Conservation (phyloP, 345 rosid genomes). For the Murraya koenigii region DNA sequence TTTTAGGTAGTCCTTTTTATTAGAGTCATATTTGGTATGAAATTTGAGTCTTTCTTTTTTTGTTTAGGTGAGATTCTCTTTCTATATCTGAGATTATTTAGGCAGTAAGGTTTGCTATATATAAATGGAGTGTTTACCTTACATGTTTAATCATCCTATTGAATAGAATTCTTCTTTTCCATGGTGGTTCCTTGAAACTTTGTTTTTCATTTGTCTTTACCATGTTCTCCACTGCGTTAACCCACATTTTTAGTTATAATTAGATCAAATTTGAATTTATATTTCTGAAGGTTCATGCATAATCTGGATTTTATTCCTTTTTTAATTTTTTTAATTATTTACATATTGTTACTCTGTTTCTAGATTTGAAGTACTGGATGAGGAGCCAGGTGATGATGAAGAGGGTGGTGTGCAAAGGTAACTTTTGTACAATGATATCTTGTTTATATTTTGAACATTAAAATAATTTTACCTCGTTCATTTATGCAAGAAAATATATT, state of each 20-base stretch:
- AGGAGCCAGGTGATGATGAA: conserved; percentile 97
- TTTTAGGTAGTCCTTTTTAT: too few species aligned
- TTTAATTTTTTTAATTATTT: background rate
- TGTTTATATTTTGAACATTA: background rate
- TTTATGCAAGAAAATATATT: background rate
- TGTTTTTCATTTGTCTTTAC: too few species aligned
- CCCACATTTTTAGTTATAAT: background rate
- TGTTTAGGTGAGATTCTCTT: too few species aligned
- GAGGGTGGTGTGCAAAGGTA: conserved; percentile 82
- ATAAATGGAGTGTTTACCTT: too few species aligned
- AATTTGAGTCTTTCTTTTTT: too few species aligned
- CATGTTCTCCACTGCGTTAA: too few species aligned
- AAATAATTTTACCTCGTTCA: background rate
- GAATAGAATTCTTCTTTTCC: too few species aligned
- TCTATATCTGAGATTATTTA: too few species aligned
- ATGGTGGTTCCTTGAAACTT: too few species aligned
- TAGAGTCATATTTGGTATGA: too few species aligned
- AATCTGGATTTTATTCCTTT: background rate
- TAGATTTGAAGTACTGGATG: conserved; percentile 93
- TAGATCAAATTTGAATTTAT: conserved; percentile 6
- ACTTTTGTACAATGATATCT: background rate
- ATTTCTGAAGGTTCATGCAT: background rate
- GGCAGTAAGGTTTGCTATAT: too few species aligned
- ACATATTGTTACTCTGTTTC: conserved; percentile 11
- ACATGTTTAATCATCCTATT: too few species aligned